Evolutionary conservation across 306 rosid species (phyloP).

Genomic region (Trifolium subterraneum): DNA sequence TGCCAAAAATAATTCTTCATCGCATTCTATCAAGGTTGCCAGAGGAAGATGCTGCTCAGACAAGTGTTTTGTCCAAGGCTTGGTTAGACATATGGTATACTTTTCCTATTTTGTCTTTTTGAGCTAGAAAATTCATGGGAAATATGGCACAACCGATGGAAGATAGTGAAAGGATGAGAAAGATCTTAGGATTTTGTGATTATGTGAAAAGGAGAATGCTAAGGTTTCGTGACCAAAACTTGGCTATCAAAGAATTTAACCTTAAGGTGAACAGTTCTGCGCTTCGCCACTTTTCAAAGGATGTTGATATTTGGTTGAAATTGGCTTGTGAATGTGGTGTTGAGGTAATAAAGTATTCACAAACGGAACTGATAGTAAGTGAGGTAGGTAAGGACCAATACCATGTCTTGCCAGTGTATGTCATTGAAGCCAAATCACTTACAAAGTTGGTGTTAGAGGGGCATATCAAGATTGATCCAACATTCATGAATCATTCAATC

Average conservation of each 20-base stretch:
- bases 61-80: slow-evolving; percentile 41
- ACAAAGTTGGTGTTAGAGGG: neutral
- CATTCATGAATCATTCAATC: neutral
- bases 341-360: slow-evolving; percentile 19
- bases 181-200: too few species aligned
- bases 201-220: slow-evolving; percentile 25
- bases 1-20: slow-evolving; percentile 45
- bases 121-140: too few species aligned
- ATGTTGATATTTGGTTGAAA: slow-evolving; percentile 5
- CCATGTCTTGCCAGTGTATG: neutral
- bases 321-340: slow-evolving; percentile 7
- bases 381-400: too few species aligned
- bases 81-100: too few species aligned
- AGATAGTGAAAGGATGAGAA: too few species aligned
- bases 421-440: neutral
- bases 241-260: too few species aligned
- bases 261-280: too few species aligned
- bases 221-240: slow-evolving; percentile 2
- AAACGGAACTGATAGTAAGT: too few species aligned
- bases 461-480: neutral
- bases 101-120: too few species aligned
- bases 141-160: too few species aligned
- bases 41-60: slow-evolving; percentile 37
- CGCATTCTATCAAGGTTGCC: slow-evolving; percentile 44
- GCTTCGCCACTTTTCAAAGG: neutral